Conservation (phyloP, 768 basidiomycete species). For the Leucogyrophana mollusca region DNA sequence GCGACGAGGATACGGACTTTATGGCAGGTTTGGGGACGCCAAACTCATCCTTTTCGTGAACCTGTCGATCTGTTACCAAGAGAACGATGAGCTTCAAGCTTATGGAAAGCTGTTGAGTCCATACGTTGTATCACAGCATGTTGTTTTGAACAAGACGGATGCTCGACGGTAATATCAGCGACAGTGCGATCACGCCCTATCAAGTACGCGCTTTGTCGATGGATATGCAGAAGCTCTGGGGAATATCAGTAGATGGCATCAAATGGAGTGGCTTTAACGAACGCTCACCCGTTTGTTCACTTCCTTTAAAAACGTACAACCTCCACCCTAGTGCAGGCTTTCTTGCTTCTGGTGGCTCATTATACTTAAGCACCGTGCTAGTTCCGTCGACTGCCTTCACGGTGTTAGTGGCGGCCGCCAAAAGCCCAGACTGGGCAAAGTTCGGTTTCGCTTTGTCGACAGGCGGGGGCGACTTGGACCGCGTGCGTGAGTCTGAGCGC, state of each 20-base stretch:
- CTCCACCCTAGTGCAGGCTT: constrained; percentile 91
- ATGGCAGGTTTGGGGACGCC: constrained; percentile 73
- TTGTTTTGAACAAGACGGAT: constrained; percentile 98
- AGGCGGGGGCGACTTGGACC: constrained; percentile 40
- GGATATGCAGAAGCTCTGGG: constrained; percentile 86
- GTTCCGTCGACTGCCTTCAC: constrained; percentile 74
- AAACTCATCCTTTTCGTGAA: constrained; percentile 85
- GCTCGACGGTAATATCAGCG: constrained; percentile 84
- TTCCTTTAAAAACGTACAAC: constrained; percentile 96
- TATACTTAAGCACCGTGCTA: constrained; percentile 89
- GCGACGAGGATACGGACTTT: constrained; percentile 59
- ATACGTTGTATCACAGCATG: constrained; percentile 97
- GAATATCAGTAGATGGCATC: not conserved
- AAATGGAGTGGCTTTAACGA: not conserved
- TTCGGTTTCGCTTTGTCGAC: constrained; percentile 82
- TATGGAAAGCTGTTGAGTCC: constrained; percentile 29
- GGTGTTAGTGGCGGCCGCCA: constrained; percentile 96
- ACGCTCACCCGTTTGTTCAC: constrained; percentile 83
- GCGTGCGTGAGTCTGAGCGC: constrained; percentile 29
- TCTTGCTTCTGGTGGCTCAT: constrained; percentile 96
- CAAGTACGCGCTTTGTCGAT: constrained; percentile 92
- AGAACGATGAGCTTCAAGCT: constrained; percentile 6
- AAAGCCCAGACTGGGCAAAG: constrained; percentile 81
- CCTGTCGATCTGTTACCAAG: constrained; percentile 62
- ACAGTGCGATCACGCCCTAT: constrained; percentile 88